Percentiles rank a stretch among this genome's conserved stretches.
Conservation (phyloP, 352 stramenopile species). For the Halophytophthora polymorphica region DNA sequence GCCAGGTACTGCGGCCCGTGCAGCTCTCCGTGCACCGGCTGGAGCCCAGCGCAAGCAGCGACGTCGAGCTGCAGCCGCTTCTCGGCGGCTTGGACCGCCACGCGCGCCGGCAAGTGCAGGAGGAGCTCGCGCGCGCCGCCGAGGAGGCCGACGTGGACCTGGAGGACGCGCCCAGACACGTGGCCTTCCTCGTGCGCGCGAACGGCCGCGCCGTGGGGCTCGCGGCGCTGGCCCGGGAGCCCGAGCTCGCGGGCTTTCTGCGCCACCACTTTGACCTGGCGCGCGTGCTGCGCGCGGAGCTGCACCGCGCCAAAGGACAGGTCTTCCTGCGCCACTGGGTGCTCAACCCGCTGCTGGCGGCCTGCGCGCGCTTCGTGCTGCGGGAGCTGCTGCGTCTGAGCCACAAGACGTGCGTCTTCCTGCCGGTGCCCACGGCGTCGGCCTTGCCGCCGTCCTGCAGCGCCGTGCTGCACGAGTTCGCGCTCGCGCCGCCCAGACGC, state of each 20-base stretch:
- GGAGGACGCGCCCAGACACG: slow-evolving; percentile 61
- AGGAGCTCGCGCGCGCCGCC: slow-evolving; percentile 31
- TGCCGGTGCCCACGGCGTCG: slow-evolving; percentile 29
- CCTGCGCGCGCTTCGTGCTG: slow-evolving; percentile 58
- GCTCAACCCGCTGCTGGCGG: slow-evolving; percentile 73
- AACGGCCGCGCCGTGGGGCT: slow-evolving; percentile 42
- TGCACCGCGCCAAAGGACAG: slow-evolving; percentile 73
- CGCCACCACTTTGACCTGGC: slow-evolving; percentile 68
- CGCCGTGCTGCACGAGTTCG: slow-evolving; percentile 50
- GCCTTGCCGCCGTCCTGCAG: slow-evolving; percentile 23
- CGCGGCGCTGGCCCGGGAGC: slow-evolving; percentile 40
- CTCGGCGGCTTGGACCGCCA: slow-evolving; percentile 24
- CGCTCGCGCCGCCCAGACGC: slow-evolving; percentile 55
- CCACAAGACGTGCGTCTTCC: slow-evolving; percentile 67
- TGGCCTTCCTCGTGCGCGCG: slow-evolving; percentile 55
- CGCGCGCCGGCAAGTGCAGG: slow-evolving; percentile 25
- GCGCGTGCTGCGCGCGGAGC: slow-evolving; percentile 52
- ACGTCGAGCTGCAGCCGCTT: slow-evolving; percentile 10
- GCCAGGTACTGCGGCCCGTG: slow-evolving; percentile 29
- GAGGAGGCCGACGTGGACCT: slow-evolving; percentile 63
- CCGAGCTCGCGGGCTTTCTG: slow-evolving; percentile 45
- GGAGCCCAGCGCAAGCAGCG: slow-evolving; percentile 8
- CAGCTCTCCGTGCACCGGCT: slow-evolving; percentile 35
- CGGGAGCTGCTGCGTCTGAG: slow-evolving; percentile 81
- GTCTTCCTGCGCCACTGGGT: slow-evolving; percentile 56